These are phyloP conservation scores for Exsudoporus frostii DNA, from an alignment of 768 basidiomycete species.

Conservation along the genomic window DNA sequence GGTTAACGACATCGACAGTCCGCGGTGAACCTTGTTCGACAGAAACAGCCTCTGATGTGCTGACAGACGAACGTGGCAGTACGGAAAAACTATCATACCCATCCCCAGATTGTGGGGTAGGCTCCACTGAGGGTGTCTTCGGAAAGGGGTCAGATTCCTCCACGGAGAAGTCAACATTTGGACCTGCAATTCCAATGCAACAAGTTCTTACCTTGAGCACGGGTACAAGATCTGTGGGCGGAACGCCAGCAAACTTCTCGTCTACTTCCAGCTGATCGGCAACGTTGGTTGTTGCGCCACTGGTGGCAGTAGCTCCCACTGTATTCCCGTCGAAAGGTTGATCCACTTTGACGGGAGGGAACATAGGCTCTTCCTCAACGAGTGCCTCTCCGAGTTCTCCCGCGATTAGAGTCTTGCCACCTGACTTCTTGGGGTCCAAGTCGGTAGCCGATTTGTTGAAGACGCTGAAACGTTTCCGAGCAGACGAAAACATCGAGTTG, in stretches of 20 bases:
- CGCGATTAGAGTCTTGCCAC: conserved; percentile 40
- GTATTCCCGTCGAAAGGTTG: conserved; percentile 27
- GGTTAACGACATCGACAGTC: background rate
- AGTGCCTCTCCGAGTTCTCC: conserved; percentile 74
- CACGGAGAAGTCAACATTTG: conserved; percentile 6
- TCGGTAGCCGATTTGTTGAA: conserved; percentile 37
- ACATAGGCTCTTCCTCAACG: conserved; percentile 45
- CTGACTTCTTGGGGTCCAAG: conserved; percentile 22
- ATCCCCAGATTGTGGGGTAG: conserved; percentile 8
- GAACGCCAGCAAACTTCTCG: background rate
- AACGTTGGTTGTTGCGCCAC: conserved; percentile 20
- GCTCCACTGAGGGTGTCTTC: conserved; percentile 18
- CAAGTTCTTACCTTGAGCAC: conserved; percentile 13
- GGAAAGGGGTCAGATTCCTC: background rate
- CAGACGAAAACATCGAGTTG: conserved; percentile 43
- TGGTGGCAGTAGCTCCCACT: conserved; percentile 19
- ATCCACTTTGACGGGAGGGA: conserved; percentile 28
- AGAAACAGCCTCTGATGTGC: conserved; percentile 2
- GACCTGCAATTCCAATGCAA: background rate
- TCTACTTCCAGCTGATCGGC: conserved; percentile 9
- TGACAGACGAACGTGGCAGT: background rate
- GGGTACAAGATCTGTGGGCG: background rate
- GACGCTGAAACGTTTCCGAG: conserved; percentile 64
- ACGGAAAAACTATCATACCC: background rate
- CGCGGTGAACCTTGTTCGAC: conserved; percentile 2